Evolutionary conservation across 208 protist genomes (phyloP).

Genomic region (Phytomonas sp.): DNA sequence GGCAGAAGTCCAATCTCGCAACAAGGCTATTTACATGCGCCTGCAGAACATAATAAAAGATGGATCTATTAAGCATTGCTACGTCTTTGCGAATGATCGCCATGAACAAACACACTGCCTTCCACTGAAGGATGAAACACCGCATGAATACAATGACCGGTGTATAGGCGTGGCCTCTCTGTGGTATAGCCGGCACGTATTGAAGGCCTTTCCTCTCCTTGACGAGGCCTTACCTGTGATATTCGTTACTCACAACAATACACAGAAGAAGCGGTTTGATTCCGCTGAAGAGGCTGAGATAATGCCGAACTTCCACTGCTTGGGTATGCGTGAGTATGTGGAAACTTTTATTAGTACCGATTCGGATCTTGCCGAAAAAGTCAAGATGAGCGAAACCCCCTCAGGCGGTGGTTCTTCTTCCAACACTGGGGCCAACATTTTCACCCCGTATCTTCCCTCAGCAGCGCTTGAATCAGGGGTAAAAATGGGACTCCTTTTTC

Average conservation of each 20-base stretch:
- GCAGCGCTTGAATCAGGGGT: slow-evolving; percentile 48
- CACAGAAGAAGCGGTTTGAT: slow-evolving; percentile 27
- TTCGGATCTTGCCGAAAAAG: slow-evolving; percentile 75
- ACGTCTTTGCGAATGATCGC: slow-evolving; percentile 90
- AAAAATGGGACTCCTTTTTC: slow-evolving; percentile 46
- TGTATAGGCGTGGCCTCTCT: slow-evolving; percentile 70
- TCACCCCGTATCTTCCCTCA: slow-evolving; percentile 34
- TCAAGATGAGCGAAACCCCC: slow-evolving; percentile 19
- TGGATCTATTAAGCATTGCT: slow-evolving; percentile 52
- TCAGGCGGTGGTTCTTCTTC: not conserved
- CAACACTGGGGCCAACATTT: slow-evolving; percentile 29
- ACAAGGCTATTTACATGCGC: slow-evolving; percentile 82
- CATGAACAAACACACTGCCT: slow-evolving; percentile 86
- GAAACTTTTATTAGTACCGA: slow-evolving; percentile 29
- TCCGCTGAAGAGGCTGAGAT: slow-evolving; percentile 15
- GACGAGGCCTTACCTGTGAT: slow-evolving; percentile 21
- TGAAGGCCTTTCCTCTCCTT: slow-evolving; percentile 23
- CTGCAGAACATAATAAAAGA: slow-evolving; percentile 71
- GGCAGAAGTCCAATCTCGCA: slow-evolving; percentile 86
- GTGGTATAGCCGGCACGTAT: slow-evolving; percentile 83
- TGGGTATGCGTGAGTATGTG: slow-evolving; percentile 59
- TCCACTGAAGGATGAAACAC: slow-evolving; percentile 48
- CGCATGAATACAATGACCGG: slow-evolving; percentile 88
- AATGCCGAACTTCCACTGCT: slow-evolving; percentile 44
- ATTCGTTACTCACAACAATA: slow-evolving; percentile 68